These are phyloP conservation scores for Novymonas esmeraldas DNA, from an alignment of 208 protist genomes.

Conservation along the genomic window DNA sequence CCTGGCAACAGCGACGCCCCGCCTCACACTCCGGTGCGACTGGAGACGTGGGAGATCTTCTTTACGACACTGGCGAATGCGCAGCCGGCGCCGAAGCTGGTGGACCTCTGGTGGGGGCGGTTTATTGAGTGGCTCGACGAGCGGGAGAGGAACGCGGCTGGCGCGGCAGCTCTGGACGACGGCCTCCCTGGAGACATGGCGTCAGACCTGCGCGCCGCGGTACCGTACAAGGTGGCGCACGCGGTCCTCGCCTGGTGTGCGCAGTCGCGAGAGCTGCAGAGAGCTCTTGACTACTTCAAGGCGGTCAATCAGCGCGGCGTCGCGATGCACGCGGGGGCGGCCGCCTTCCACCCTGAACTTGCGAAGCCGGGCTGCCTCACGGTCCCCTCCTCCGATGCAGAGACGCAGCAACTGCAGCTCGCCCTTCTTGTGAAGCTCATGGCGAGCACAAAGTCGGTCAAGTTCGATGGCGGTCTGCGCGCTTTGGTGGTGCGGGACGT, in stretches of 20 bases:
- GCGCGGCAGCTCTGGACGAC: constrained; percentile 10
- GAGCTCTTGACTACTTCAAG: constrained; percentile 61
- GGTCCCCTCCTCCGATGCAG: not conserved
- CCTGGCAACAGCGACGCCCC: not conserved
- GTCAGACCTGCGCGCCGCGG: constrained; percentile 7
- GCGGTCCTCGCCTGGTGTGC: constrained; percentile 72
- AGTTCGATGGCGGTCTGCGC: constrained; percentile 76
- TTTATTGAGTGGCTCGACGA: constrained; percentile 37
- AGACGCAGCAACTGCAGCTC: constrained; percentile 62
- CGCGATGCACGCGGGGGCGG: constrained; percentile 12
- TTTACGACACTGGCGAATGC: constrained; percentile 54
- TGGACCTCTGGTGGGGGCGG: constrained; percentile 81
- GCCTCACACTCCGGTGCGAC: constrained; percentile 12
- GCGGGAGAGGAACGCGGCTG: too few relatives aligned
- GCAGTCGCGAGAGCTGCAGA: constrained; percentile 67
- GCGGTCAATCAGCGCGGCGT: constrained; percentile 58
- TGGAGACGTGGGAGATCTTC: constrained; percentile 59
- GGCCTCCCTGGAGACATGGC: not conserved
- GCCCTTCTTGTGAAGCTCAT: constrained; percentile 80
- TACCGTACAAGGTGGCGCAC: constrained; percentile 67
- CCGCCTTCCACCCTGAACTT: constrained; percentile 1
- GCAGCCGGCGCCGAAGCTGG: constrained; percentile 68
- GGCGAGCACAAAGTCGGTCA: constrained; percentile 63
- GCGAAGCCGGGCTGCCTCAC: constrained; percentile 35
- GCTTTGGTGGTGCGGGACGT: constrained; percentile 74